Base-by-base conservation (phyloP, 2,329 filamentous ascomycete genomes). In the Ilyonectria robusta region DNA sequence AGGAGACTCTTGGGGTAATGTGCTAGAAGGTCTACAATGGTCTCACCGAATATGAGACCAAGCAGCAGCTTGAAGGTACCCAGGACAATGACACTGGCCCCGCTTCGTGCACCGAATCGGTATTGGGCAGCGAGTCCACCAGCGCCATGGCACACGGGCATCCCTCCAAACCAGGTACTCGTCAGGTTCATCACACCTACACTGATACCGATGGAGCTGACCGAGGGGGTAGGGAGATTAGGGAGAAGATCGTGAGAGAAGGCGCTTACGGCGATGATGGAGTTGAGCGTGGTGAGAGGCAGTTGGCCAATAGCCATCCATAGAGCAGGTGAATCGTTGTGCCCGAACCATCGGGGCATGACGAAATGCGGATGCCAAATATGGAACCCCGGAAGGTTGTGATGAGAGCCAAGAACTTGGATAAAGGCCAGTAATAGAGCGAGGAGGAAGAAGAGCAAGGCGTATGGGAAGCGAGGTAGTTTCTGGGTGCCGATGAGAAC, bases 141-240 rank as follows among this genome's bases (percentile, higher is more conserved):
- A 1, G 94, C 94, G 6, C 95, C 95, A 78, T 98, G 96, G 77
- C 96, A 98, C 4, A 96, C 91, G 3, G 95, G 96, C 96, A 98
- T 98, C 6, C 92, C 93, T 54, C 95, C 95, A 75, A 97, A 97
- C 93, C 94, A 97, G 75, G 93, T 95, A 17, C 93, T 92, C 1
- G 92, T 79, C 4, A 98, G 83, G 78, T 98, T 98, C 89, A 97
- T 97, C 2, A 85, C 75, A 0, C 92, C 91, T 4, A 98, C 93
- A 61, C 94, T 97, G 66, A 95, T 79, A 1, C 95, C 95, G 33
- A 98, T 85, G 1, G 90, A 86, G 0, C 94, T 95, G 6, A 94
- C 91, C 0, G 89, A 89, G 0, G 94, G 94, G 0, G 91, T 72
- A 0, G 88, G 87, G 3, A 92, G 81, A 1, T 88, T 82, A 0